Evolutionary conservation across 768 basidiomycete genomes (phyloP).

Genomic region (Strobilomyces confusus): DNA sequence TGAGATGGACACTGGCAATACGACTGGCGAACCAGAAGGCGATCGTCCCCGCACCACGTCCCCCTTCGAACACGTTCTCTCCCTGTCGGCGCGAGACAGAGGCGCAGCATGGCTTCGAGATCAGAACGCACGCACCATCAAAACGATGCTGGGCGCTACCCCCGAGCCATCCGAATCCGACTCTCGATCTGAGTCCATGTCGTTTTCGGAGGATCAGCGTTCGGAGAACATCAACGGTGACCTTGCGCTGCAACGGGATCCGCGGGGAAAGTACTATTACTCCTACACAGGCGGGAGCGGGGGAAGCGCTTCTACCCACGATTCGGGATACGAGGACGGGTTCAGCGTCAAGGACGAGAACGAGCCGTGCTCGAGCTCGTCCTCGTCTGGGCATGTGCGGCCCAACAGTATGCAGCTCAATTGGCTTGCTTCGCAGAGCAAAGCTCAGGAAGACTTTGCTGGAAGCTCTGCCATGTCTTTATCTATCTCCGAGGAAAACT

Average conservation of each 20-base stretch:
- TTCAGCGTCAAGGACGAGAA: conserved; percentile 34
- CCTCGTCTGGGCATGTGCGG: conserved; percentile 37
- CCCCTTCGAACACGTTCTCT: conserved; percentile 37
- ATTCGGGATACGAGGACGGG: conserved; percentile 53
- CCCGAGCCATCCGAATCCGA: conserved; percentile 61
- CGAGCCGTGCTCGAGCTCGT: conserved; percentile 25
- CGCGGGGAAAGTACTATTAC: conserved; percentile 73
- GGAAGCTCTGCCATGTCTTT: conserved; percentile 11
- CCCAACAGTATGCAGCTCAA: conserved; percentile 64
- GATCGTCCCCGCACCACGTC: conserved; percentile 42
- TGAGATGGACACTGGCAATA: conserved; percentile 39
- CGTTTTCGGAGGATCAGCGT: conserved; percentile 27
- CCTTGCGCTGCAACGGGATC: conserved; percentile 62
- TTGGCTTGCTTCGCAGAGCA: conserved; percentile 59
- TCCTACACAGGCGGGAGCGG: conserved; percentile 51
- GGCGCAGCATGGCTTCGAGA: conserved; percentile 81
- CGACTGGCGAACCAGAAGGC: conserved; percentile 52
- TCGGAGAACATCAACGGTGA: conserved; percentile 49
- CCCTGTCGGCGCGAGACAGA: conserved; percentile 53
- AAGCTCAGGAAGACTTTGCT: conserved; percentile 17
- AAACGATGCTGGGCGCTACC: conserved; percentile 52
- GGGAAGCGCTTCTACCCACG: conserved; percentile 47
- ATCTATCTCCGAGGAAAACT: conserved; percentile 16
- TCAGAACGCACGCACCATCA: conserved; percentile 66
- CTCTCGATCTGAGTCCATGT: conserved; percentile 38